These are phyloP conservation scores for Podaxis pistillaris DNA, from an alignment of 768 basidiomycete species.

Conservation along the genomic window DNA sequence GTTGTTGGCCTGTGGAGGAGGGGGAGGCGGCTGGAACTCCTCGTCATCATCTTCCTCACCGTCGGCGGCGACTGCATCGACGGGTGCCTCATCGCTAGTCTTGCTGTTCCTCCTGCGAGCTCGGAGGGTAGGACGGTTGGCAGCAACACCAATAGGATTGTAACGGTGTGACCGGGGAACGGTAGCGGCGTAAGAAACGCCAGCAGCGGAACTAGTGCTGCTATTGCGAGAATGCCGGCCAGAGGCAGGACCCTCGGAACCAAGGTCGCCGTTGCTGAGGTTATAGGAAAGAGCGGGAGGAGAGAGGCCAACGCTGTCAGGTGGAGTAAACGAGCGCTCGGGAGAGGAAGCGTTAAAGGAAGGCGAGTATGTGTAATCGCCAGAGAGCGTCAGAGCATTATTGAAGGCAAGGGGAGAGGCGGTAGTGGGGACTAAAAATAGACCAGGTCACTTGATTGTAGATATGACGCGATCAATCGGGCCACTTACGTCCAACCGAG, in stretches of 20 bases:
- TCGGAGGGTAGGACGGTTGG: constrained; percentile 53
- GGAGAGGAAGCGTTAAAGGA: constrained; percentile 53
- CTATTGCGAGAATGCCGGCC: constrained; percentile 71
- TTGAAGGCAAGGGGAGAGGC: constrained; percentile 66
- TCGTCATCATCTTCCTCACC: constrained; percentile 63
- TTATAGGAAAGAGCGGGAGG: constrained; percentile 69
- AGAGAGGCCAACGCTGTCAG: constrained; percentile 60
- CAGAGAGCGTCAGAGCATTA: constrained; percentile 50
- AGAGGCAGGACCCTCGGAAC: constrained; percentile 68
- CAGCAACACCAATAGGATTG: constrained; percentile 67
- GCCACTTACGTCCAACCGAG: constrained; percentile 59
- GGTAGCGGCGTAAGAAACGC: constrained; percentile 52
- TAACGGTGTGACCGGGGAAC: constrained; percentile 77
- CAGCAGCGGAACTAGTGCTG: constrained; percentile 50
- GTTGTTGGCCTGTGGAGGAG: constrained; percentile 47
- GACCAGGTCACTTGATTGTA: constrained; percentile 16
- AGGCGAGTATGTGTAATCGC: constrained; percentile 55
- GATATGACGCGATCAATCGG: constrained; percentile 6
- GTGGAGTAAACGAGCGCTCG: constrained; percentile 67
- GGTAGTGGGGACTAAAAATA: constrained; percentile 47
- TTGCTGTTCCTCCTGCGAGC: constrained; percentile 44
- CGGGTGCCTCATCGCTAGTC: constrained; percentile 58
- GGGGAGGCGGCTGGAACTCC: constrained; percentile 60
- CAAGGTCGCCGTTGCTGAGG: constrained; percentile 67
- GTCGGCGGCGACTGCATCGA: background rate